These are phyloP conservation scores for Zopfochytrium polystomum DNA, from an alignment of 371 early-diverging fungal species.

Conservation along the genomic window DNA sequence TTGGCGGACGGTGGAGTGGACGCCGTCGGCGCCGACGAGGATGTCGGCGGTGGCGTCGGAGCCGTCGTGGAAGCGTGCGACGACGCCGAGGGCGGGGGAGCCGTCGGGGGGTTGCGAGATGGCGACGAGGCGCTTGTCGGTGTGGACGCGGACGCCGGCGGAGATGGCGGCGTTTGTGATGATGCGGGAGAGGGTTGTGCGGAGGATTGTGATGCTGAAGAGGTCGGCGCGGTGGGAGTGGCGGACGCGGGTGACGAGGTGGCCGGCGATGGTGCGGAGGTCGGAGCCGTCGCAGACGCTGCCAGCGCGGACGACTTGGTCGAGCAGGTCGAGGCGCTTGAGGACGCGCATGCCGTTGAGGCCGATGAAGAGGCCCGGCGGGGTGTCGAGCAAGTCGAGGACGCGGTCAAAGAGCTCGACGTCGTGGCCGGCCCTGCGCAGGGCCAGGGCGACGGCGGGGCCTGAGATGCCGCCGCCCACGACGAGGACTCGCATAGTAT, in stretches of 20 bases:
- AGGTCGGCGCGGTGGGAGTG: background rate
- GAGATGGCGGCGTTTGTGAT: background rate
- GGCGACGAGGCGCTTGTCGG: too few relatives aligned
- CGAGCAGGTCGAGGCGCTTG: background rate
- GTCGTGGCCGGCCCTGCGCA: background rate
- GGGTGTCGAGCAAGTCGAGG: background rate
- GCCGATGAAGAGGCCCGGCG: background rate
- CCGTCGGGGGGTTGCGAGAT: too few relatives aligned
- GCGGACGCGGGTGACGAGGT: too few relatives aligned
- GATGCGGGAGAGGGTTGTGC: background rate
- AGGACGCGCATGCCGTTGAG: background rate
- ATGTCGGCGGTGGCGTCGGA: too few relatives aligned
- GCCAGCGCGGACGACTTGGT: background rate
- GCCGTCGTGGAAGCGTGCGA: too few relatives aligned
- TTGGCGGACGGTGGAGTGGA: too few relatives aligned
- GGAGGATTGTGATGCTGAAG: background rate
- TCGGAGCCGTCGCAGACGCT: background rate
- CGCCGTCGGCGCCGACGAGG: too few relatives aligned
- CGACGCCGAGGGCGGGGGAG: too few relatives aligned
- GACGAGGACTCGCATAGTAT: too few relatives aligned
- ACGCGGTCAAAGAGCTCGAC: background rate
- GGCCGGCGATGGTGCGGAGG: background rate
- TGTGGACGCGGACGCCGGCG: background rate
- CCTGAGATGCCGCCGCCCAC: too few relatives aligned
- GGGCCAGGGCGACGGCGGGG: background rate